Evolutionary conservation across 495 filamentous ascomycete genomes (phyloP).

Genomic region (Staphylotrichum longicolle): DNA sequence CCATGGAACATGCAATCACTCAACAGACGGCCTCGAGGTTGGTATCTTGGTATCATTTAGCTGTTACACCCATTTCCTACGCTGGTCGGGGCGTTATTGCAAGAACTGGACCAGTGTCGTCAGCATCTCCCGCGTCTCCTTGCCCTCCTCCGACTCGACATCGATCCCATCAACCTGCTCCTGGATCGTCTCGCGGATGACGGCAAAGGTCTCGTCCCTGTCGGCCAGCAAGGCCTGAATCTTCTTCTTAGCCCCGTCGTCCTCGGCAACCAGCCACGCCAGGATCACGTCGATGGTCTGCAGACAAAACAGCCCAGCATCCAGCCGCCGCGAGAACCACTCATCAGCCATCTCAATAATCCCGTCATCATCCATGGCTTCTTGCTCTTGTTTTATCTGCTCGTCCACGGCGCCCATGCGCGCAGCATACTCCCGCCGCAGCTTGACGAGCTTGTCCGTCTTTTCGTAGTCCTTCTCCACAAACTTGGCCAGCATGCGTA

Average conservation of each 20-base stretch:
- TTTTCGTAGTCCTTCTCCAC: slow-evolving; percentile 93
- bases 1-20: too few relatives aligned
- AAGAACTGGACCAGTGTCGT: slow-evolving; percentile 62
- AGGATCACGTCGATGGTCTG: slow-evolving; percentile 85
- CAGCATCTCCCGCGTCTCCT: slow-evolving; percentile 69
- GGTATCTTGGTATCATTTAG: slow-evolving; percentile 29
- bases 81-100: slow-evolving; percentile 26
- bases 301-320: slow-evolving; percentile 81
- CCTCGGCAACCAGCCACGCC: slow-evolving; percentile 92
- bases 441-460: slow-evolving; percentile 62
- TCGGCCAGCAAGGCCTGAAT: slow-evolving; percentile 64
- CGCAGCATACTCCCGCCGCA: slow-evolving; percentile 69
- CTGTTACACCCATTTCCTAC: slow-evolving; percentile 13
- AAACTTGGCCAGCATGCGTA: slow-evolving; percentile 88
- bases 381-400: slow-evolving; percentile 59
- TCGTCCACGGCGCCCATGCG: slow-evolving; percentile 64
- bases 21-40: background rate
- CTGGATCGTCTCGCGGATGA: slow-evolving; percentile 64
- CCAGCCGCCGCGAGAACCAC: slow-evolving; percentile 79
- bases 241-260: slow-evolving; percentile 69
- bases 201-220: slow-evolving; percentile 60
- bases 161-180: slow-evolving; percentile 66
- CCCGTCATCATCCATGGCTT: slow-evolving; percentile 56
- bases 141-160: slow-evolving; percentile 53
- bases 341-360: slow-evolving; percentile 58